Evolutionary conservation across 2,329 filamentous ascomycete genomes (phyloP).

Genomic region (Penicillium sp.): DNA sequence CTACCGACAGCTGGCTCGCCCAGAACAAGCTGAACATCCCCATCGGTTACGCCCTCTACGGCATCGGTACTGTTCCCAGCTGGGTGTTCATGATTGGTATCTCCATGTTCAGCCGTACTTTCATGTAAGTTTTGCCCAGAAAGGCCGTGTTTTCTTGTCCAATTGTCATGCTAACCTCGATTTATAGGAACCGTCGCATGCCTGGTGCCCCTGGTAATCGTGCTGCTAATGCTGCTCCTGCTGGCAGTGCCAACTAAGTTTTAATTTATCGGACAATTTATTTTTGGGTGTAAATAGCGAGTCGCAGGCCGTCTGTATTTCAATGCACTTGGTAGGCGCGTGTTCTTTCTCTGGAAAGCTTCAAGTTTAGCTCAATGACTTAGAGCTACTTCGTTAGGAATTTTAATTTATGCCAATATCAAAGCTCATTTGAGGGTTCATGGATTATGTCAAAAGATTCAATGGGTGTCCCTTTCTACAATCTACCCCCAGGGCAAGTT

Average conservation of each 20-base stretch:
- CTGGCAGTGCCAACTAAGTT: constrained; percentile 24
- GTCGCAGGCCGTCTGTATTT: constrained; percentile 15
- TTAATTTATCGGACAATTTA: constrained; percentile 30
- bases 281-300: constrained; percentile 37
- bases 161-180: constrained; percentile 4
- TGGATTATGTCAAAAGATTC: too few relatives aligned
- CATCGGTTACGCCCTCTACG: constrained; percentile 57
- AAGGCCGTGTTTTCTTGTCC: background rate
- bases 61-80: constrained; percentile 58
- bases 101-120: constrained; percentile 58
- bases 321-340: constrained; percentile 16
- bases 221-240: constrained; percentile 5
- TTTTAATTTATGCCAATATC: constrained; percentile 1
- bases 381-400: background rate
- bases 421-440: background rate
- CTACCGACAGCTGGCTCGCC: constrained; percentile 58
- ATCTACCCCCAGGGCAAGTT: too few relatives aligned
- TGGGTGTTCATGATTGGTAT: constrained; percentile 66
- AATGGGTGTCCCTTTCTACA: too few relatives aligned
- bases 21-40: constrained; percentile 54
- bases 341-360: background rate
- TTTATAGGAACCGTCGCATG: constrained; percentile 28
- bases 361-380: background rate
- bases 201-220: constrained; percentile 7
- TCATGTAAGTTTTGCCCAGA: constrained; percentile 54